Conservation (phyloP, 2,329 filamentous ascomycete species). For the Podosphaera leucotricha region DNA sequence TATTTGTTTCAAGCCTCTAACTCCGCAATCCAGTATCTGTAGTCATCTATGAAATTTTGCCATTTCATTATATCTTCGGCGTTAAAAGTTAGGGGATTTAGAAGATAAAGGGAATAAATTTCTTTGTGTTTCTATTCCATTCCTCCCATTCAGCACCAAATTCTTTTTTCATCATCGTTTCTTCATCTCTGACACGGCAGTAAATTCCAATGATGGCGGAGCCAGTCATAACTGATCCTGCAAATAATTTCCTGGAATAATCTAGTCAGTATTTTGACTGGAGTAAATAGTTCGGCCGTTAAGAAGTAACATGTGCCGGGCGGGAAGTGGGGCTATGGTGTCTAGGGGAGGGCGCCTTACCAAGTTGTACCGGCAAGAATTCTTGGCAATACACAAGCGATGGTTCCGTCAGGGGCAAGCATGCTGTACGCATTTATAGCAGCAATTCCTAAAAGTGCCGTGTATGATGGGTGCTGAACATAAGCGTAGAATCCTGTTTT, state of each 20-base stretch:
- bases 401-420: slow-evolving; percentile 18
- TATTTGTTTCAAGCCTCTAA: not conserved
- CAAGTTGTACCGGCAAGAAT: not conserved
- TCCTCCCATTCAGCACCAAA: slow-evolving; percentile 26
- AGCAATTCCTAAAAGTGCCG: slow-evolving; percentile 19
- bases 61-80: not conserved
- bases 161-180: slow-evolving; percentile 22
- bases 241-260: not conserved
- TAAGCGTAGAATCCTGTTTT: slow-evolving; percentile 53
- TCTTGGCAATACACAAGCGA: slow-evolving; percentile 19
- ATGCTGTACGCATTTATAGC: slow-evolving; percentile 15
- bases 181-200: slow-evolving; percentile 23
- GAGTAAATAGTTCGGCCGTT: too few relatives aligned
- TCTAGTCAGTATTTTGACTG: too few relatives aligned
- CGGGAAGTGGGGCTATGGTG: not conserved
- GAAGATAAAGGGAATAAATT: slow-evolving; percentile 24
- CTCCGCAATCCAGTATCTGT: not conserved
- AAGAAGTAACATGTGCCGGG: too few relatives aligned
- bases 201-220: not conserved
- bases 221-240: slow-evolving; percentile 3
- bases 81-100: too few relatives aligned
- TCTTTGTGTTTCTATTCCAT: slow-evolving; percentile 24
- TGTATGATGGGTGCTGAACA: slow-evolving; percentile 66
- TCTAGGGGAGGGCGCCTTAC: not conserved
- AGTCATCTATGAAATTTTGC: not conserved